phyloP scores from a whole-genome alignment of 2,329 filamentous ascomycete species.

The Colletotrichum gloeosporioides region DNA sequence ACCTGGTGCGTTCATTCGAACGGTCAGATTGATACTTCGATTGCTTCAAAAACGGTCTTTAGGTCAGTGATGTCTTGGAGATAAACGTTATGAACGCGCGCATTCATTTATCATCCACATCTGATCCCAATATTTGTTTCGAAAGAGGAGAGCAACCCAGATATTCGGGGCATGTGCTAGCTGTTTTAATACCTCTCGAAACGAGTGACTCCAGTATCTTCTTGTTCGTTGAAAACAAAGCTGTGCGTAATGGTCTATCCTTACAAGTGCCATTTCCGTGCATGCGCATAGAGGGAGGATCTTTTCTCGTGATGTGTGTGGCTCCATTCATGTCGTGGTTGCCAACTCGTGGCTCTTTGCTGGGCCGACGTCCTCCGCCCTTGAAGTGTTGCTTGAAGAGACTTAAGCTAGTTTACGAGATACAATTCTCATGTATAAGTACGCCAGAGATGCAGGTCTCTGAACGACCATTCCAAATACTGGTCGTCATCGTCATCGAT shows the following conservation, averaged over 20 bases:
- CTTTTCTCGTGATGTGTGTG: not conserved
- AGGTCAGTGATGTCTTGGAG: not conserved
- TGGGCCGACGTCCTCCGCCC: too few relatives aligned
- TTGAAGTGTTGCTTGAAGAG: not conserved
- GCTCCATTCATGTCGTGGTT: rapidly evolving
- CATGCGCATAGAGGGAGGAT: not conserved
- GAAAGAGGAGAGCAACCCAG: not conserved
- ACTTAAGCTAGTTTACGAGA: not conserved
- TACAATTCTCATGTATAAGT: not conserved
- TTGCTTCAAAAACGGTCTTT: not conserved
- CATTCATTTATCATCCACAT: not conserved
- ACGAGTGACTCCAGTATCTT: too few relatives aligned
- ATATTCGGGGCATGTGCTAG: not conserved
- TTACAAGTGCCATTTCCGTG: too few relatives aligned
- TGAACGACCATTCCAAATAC: not conserved
- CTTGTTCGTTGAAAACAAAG: too few relatives aligned
- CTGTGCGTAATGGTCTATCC: too few relatives aligned
- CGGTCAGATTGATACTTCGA: not conserved
- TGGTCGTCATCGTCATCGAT: too few relatives aligned
- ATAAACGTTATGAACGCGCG: not conserved
- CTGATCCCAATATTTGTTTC: not conserved
- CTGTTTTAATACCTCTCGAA: rapidly evolving
- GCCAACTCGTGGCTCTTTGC: not conserved
- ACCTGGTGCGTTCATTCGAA: not conserved
- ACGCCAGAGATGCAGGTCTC: not conserved